Percentiles rank a stretch among this genome's conserved stretches.
Conservation (phyloP, 2,329 filamentous ascomycete species). For the Neophaeococcomyces aloes region DNA sequence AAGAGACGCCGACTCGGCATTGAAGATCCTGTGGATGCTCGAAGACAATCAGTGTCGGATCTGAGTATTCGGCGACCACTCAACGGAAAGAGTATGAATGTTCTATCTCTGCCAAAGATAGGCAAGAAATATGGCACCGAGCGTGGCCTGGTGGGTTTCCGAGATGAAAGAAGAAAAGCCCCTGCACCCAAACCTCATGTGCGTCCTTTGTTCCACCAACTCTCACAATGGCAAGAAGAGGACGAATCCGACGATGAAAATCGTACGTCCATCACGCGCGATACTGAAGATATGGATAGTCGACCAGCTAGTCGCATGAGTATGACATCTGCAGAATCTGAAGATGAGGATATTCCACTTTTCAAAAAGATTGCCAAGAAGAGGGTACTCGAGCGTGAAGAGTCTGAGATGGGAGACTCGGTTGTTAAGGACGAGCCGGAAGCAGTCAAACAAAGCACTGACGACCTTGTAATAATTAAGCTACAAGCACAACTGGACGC, state of each 20-base stretch:
- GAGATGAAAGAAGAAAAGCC: slow-evolving; percentile 55
- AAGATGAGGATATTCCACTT: slow-evolving; percentile 36
- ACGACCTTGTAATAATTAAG: slow-evolving; percentile 22
- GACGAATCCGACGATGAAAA: slow-evolving; percentile 86
- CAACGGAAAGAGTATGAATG: slow-evolving; percentile 38
- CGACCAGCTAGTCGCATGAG: slow-evolving; percentile 63
- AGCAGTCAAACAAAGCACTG: slow-evolving; percentile 14
- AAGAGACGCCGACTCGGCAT: slow-evolving; percentile 73
- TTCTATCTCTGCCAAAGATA: slow-evolving; percentile 62
- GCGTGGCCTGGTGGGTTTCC: slow-evolving; percentile 52
- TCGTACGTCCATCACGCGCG: slow-evolving; percentile 54
- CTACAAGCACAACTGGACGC: slow-evolving; percentile 32
- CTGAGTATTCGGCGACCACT: slow-evolving; percentile 34
- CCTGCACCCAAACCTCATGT: slow-evolving; percentile 52
- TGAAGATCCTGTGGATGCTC: slow-evolving; percentile 53
- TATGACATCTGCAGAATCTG: slow-evolving; percentile 42
- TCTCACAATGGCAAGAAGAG: slow-evolving; percentile 63
- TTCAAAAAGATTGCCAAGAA: slow-evolving; percentile 20
- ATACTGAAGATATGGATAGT: slow-evolving; percentile 79
- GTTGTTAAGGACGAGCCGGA: slow-evolving; percentile 21
- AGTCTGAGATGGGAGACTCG: slow-evolving; percentile 21
- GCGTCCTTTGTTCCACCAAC: slow-evolving; percentile 69
- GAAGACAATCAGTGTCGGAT: slow-evolving; percentile 46
- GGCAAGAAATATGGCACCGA: slow-evolving; percentile 53
- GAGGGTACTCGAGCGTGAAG: slow-evolving; percentile 15